Conservation (phyloP, 495 filamentous ascomycete genomes). For the Platismatia glauca region DNA sequence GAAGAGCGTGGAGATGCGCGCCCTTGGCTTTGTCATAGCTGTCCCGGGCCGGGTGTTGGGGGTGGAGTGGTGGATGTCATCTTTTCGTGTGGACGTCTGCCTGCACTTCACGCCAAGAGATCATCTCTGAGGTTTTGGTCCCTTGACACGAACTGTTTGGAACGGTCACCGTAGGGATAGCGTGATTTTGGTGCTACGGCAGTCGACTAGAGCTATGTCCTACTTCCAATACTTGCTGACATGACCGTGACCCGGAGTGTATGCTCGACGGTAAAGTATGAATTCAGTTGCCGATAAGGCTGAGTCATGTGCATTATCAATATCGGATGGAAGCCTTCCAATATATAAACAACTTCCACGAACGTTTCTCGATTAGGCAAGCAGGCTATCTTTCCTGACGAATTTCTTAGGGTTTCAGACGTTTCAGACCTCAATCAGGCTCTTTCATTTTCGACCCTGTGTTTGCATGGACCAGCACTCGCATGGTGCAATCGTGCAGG, state of each 20-base stretch:
- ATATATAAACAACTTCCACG: too few species aligned
- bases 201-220: too few species aligned
- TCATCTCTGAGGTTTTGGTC: not conserved
- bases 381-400: not conserved
- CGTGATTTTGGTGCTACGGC: too few species aligned
- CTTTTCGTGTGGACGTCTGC: not conserved
- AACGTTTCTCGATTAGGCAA: not conserved
- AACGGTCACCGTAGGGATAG: too few species aligned
- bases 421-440: slow-evolving; percentile 1
- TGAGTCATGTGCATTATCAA: not conserved
- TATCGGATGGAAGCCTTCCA: not conserved
- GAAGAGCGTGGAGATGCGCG: not conserved
- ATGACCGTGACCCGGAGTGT: too few species aligned
- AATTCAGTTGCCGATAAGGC: slow-evolving; percentile 3
- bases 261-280: too few species aligned
- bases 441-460: not conserved
- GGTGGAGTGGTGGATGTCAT: not conserved
- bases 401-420: not conserved
- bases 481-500: too few species aligned
- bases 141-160: too few species aligned
- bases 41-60: not conserved
- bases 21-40: not conserved
- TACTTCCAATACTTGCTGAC: too few species aligned
- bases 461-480: not conserved
- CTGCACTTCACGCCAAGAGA: not conserved